A percentile compares a stretch with the other conserved stretches of the same genome.
Evolutionary conservation across 148 eudicot genomes (phyloP).

Genomic region (Cornus florida): DNA sequence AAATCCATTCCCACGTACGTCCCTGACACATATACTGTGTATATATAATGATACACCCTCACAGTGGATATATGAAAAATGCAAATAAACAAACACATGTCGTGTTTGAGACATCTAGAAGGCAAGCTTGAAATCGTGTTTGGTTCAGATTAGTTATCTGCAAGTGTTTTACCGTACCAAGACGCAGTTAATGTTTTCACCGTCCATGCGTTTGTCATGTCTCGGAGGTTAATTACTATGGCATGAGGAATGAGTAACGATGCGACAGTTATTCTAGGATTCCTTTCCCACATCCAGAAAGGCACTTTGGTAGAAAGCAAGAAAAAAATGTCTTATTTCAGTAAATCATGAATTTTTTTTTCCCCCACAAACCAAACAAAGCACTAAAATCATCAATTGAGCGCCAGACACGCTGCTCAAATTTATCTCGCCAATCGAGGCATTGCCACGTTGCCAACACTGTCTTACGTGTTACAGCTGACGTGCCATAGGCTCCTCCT

Average conservation of each 20-base stretch:
- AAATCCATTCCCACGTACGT: too few relatives aligned
- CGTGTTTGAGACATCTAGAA: too few relatives aligned
- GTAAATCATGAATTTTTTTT: not conserved
- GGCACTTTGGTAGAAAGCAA: not conserved
- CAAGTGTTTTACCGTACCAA: not conserved
- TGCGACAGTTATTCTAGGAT: not conserved
- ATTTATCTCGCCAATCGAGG: not conserved
- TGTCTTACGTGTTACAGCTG: constrained; percentile 7
- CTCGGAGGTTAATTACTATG: not conserved
- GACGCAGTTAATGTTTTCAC: not conserved
- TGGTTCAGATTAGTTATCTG: too few relatives aligned
- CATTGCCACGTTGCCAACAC: constrained; percentile 8
- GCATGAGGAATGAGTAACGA: not conserved
- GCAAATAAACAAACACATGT: too few relatives aligned
- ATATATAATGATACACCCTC: too few relatives aligned
- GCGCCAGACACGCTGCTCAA: not conserved
- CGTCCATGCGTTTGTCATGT: not conserved
- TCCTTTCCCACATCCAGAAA: not conserved
- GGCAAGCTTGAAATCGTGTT: too few relatives aligned
- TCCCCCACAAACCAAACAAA: not conserved
- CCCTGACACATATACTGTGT: too few relatives aligned
- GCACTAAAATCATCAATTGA: not conserved
- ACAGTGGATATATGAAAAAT: too few relatives aligned
- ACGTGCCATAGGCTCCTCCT: constrained; percentile 6
- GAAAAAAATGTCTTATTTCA: not conserved